These are phyloP conservation scores for Cubamyces sp. DNA, from an alignment of 768 basidiomycete genomes.

Conservation along the genomic window DNA sequence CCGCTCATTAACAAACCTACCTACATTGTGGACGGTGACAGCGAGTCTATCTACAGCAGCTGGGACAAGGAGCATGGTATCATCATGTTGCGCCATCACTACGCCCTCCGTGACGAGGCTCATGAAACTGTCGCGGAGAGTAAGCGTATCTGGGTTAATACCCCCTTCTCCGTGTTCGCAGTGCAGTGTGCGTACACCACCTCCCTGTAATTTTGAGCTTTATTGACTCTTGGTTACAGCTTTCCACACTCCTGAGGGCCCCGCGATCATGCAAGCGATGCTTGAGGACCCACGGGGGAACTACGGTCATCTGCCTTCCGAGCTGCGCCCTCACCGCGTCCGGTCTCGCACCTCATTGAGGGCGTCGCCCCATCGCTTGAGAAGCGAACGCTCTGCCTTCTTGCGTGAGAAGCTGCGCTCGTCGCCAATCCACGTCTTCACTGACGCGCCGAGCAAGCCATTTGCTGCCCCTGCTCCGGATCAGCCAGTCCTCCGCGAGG, in stretches of 20 bases:
- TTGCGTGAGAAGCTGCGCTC: conserved; percentile 47
- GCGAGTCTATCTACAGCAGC: conserved; percentile 41
- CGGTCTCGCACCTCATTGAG: conserved; percentile 73
- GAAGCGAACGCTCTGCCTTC: conserved; percentile 48
- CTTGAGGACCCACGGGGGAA: conserved; percentile 72
- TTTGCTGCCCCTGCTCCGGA: conserved; percentile 27
- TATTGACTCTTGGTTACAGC: conserved; percentile 44
- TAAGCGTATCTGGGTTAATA: conserved; percentile 66
- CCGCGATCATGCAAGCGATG: conserved; percentile 70
- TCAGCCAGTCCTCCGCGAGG: conserved; percentile 44
- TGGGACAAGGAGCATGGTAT: conserved; percentile 77
- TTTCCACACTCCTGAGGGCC: conserved; percentile 69
- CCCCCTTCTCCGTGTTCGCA: conserved; percentile 72
- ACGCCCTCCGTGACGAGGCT: conserved; percentile 70
- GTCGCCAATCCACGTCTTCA: conserved; percentile 30
- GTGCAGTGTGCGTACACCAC: conserved; percentile 61
- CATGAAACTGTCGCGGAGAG: conserved; percentile 72
- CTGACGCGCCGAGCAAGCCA: conserved; percentile 21
- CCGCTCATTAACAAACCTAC: conserved; percentile 38
- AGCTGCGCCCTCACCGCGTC: conserved; percentile 62
- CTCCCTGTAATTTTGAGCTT: neutral
- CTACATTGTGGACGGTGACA: conserved; percentile 57
- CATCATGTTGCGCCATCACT: conserved; percentile 64
- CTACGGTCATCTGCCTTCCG: conserved; percentile 72
- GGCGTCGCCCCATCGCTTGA: conserved; percentile 71